Evolutionary conservation across 306 rosid species (phyloP), one percentile per base, ranked within the genome.

Genomic region (Adenanthera pavonina): DNA sequence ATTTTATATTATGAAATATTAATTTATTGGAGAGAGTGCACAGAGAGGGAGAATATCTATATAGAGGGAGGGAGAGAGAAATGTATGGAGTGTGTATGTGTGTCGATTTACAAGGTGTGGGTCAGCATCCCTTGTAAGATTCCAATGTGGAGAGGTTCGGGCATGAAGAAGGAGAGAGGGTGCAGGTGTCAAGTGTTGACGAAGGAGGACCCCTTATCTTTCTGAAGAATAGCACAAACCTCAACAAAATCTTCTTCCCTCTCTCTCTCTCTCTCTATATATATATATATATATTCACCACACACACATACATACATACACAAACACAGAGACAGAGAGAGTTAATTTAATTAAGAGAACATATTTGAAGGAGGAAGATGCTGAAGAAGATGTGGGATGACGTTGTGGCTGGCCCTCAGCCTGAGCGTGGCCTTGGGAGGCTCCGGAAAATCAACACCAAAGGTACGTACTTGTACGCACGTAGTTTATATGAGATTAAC

Each of bases 351-450:
- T n/a, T 40, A 7, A 44, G 56, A 38, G 10, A 48, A 41, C 3
- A 53, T 7, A 33, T 61, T 7, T 4, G 40, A 90, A 77, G 17
- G 90, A 85, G 85, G 40, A 90, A 77, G 17, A 92, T 86, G 85
- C 89, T 96, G n/a, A 98, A 89, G 25, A 93, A 89, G 85, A 88
- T 96, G 3, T 96, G 99, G 99, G 99, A 93, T 75, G 98, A 93
- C 62, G 80, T 89, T 5, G 82, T 89, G 0, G 97, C 94, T 25
- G 99, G 98, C 7, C 97, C 98, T 83, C 92, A 91, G 35, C 97
- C 99, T 10, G 97, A 93, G 0, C 88, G 90, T 48, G 97, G 99
- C 57, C 99, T 95, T 62, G 95, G 88, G 48, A 82, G 19, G 85
- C 92, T 96, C 13, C 84, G 98, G 75, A 89, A 86, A 66, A 67